These are phyloP conservation scores for Rheum nobile DNA, from an alignment of 148 eudicot genomes.

Conservation along the genomic window DNA sequence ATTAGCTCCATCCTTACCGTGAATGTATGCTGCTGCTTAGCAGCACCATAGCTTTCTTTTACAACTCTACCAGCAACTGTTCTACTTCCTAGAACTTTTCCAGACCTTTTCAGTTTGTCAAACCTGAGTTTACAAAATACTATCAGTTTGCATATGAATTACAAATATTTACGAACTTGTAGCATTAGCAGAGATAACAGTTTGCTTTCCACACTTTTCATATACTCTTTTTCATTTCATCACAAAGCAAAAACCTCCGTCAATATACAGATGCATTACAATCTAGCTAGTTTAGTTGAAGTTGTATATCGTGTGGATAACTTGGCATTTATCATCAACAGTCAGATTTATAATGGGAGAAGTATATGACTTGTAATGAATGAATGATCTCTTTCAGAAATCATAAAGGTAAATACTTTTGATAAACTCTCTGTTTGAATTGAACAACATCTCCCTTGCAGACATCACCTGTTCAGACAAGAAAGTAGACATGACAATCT, in stretches of 20 bases:
- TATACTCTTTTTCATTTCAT: not conserved
- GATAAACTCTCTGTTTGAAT: conserved; percentile 69
- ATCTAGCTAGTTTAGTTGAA: not conserved
- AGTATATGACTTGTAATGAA: not conserved
- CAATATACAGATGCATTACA: not conserved
- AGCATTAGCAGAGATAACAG: not conserved
- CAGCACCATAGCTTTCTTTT: conserved; percentile 88
- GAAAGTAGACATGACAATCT: not conserved
- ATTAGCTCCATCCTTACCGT: conserved; percentile 38
- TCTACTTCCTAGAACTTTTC: conserved; percentile 44
- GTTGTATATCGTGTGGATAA: not conserved
- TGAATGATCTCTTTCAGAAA: not conserved
- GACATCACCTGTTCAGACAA: conserved; percentile 54
- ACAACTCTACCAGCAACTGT: conserved; percentile 73
- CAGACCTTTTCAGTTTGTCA: conserved; percentile 42
- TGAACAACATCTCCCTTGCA: conserved; percentile 81
- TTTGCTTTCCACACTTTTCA: not conserved
- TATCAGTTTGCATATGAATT: not conserved
- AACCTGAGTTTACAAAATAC: conserved; percentile 24
- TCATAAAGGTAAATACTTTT: conserved; percentile 23
- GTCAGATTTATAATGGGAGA: not conserved
- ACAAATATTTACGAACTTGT: not conserved
- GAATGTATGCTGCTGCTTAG: conserved; percentile 89
- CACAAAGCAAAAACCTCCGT: not conserved
- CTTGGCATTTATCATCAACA: not conserved